phyloP scores from a whole-genome alignment of 495 filamentous ascomycete genomes.

The Letharia lupina region DNA sequence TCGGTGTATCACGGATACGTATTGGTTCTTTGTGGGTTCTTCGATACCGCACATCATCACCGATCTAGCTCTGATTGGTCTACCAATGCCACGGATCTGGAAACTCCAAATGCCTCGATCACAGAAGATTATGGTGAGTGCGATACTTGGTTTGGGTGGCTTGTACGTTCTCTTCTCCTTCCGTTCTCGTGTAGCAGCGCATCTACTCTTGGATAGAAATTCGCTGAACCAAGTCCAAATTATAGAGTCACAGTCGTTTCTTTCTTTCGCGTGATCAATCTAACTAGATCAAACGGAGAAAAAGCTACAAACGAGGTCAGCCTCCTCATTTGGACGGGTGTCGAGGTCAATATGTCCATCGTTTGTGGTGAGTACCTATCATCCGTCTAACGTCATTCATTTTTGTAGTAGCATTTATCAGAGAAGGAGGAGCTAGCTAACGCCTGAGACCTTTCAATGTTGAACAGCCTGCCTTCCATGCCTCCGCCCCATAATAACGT shows the following conservation, averaged over 20 bases:
- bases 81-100: conserved; percentile 39
- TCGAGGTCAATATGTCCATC: conserved; percentile 16
- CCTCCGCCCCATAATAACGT: conserved; percentile 8
- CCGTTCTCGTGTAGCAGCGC: not conserved
- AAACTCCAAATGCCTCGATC: conserved; percentile 30
- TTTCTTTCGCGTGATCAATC: conserved; percentile 8
- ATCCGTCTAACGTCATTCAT: not conserved
- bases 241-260: conserved; percentile 14
- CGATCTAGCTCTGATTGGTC: conserved; percentile 32
- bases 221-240: not conserved
- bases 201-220: not conserved
- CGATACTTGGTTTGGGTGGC: conserved; percentile 17
- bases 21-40: conserved; percentile 24
- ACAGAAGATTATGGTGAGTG: conserved; percentile 26
- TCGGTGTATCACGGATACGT: conserved; percentile 23
- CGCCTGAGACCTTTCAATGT: not conserved
- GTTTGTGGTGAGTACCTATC: conserved; percentile 15
- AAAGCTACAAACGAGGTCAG: not conserved
- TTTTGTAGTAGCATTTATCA: too few species aligned
- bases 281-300: not conserved
- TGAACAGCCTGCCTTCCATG: conserved; percentile 14
- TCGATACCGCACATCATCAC: conserved; percentile 29
- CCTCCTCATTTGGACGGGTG: conserved; percentile 11
- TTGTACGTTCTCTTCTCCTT: conserved; percentile 13
- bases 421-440: not conserved